Evolutionary conservation across 2,329 filamentous ascomycete species (phyloP), one percentile per base, ranked within the genome.

Genomic region (Huntiella abstrusa): DNA sequence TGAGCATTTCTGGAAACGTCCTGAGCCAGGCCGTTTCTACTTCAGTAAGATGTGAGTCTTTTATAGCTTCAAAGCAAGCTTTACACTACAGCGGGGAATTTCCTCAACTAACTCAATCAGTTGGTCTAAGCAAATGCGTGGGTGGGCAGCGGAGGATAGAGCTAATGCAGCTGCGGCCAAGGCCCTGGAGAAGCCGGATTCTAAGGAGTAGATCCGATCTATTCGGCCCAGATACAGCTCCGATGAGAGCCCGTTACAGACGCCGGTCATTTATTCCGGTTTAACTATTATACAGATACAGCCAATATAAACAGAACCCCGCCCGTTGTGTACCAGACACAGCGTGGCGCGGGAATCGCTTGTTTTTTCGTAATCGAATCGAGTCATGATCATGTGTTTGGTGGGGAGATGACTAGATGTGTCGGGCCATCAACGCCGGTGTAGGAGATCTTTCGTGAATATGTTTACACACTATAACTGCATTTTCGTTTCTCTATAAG

Each of bases 41-140:
- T 83, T 83, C 41, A 91, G 83, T 65, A 73, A 84, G 75, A 76
- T 80, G 83, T 88, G 70, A 57, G 80, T 73, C 6, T n/a, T 4
- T 36, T 17, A 38, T 10, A 10, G 6, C 13, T 11, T 28, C 28
- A 10, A 34, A 15, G 38, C 5, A 6, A 32, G 16, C 33, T 15
- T n/a, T 33, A 33, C 39, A 11, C 43, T 43, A 16, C 38, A 16
- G 35, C 1, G n/a, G 12, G 6, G n/a, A 5, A 45, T 40, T 8
- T 37, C 5, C 19, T 8, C 15, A 41, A 3, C 22, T 28, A 28
- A 28, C 22, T 28, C 17, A n/a, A n/a, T 17, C 46, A 67, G 64
- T 53, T 67, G 64, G 64, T 65, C 63, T 51, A 66, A 59, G 55
- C 64, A 67, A 49, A 55, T 67, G 59, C 62, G 61, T 50, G 57